These are phyloP conservation scores for Cinchona pubescens DNA, from an alignment of 257 asterid species.

Conservation along the genomic window DNA sequence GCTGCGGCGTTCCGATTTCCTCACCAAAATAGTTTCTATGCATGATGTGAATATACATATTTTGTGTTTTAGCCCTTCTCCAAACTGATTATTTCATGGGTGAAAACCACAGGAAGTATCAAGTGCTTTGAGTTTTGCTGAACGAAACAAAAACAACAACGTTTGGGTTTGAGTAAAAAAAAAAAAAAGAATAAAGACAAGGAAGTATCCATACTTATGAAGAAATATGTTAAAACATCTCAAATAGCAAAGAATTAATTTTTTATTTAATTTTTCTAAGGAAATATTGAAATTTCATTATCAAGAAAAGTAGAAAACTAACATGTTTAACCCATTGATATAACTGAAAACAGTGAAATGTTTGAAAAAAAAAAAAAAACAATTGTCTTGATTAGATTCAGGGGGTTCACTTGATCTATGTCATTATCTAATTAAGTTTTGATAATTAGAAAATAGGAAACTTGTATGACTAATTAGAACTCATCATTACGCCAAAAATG, in stretches of 20 bases:
- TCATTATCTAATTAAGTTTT: background rate
- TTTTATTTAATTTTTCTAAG: background rate
- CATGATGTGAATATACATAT: background rate
- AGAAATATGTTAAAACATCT: too few species aligned
- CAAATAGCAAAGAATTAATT: too few species aligned
- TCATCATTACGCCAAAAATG: background rate
- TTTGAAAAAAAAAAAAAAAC: background rate
- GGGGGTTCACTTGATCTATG: constrained; percentile 1
- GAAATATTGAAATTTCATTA: background rate
- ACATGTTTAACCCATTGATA: background rate
- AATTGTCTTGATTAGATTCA: too few species aligned
- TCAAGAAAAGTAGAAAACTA: background rate
- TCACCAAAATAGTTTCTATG: background rate
- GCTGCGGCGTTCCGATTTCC: background rate
- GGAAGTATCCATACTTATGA: too few species aligned
- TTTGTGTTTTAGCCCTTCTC: background rate
- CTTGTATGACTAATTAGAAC: constrained; percentile 5
- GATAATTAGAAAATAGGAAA: background rate
- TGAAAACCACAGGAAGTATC: too few species aligned
- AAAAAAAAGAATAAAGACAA: too few species aligned
- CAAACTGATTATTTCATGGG: too few species aligned
- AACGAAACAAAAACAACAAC: too few species aligned
- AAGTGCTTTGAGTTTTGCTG: too few species aligned
- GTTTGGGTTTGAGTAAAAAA: too few species aligned
- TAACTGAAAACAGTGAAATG: background rate